Percentiles rank a stretch among this genome's conserved stretches.
Evolutionary conservation across 495 filamentous ascomycete genomes (phyloP).

Genomic region (Penicillium angulare): DNA sequence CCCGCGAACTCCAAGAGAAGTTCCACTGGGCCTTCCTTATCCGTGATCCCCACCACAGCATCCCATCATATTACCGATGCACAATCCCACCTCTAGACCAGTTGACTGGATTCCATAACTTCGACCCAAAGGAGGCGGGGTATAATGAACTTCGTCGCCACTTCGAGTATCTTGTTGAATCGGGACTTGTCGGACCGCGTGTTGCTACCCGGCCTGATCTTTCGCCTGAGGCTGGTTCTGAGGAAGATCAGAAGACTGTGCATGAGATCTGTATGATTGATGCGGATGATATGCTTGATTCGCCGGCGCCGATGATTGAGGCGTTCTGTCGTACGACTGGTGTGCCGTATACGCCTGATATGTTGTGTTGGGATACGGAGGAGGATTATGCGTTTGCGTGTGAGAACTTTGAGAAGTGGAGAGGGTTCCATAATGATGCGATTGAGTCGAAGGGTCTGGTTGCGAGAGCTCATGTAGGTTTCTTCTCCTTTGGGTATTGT

Average conservation of each 20-base stretch:
- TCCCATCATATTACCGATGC: conserved; percentile 93
- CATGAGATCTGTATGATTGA: conserved; percentile 85
- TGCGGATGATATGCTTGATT: conserved; percentile 88
- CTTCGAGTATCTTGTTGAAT: conserved; percentile 73
- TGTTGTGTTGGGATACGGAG: conserved; percentile 81
- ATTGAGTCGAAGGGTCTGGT: conserved; percentile 73
- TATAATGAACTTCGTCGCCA: conserved; percentile 81
- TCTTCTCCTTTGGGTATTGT: neutral
- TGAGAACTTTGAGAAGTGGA: conserved; percentile 89
- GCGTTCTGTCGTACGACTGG: conserved; percentile 78
- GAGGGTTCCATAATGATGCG: conserved; percentile 93
- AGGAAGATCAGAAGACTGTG: conserved; percentile 13
- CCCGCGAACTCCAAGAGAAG: conserved; percentile 58
- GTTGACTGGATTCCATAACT: conserved; percentile 81
- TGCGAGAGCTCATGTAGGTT: conserved; percentile 69
- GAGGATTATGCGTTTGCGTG: conserved; percentile 62
- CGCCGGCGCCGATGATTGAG: conserved; percentile 68
- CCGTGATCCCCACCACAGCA: conserved; percentile 81
- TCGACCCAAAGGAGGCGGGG: conserved; percentile 82
- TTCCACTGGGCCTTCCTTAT: conserved; percentile 99
- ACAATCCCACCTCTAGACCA: conserved; percentile 82
- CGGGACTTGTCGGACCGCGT: conserved; percentile 62
- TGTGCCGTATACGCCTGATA: conserved; percentile 63
- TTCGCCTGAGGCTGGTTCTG: conserved; percentile 4
- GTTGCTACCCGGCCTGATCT: conserved; percentile 47